Evolutionary conservation across 106 monocot genomes (phyloP).

Genomic region (Posidonia australis): DNA sequence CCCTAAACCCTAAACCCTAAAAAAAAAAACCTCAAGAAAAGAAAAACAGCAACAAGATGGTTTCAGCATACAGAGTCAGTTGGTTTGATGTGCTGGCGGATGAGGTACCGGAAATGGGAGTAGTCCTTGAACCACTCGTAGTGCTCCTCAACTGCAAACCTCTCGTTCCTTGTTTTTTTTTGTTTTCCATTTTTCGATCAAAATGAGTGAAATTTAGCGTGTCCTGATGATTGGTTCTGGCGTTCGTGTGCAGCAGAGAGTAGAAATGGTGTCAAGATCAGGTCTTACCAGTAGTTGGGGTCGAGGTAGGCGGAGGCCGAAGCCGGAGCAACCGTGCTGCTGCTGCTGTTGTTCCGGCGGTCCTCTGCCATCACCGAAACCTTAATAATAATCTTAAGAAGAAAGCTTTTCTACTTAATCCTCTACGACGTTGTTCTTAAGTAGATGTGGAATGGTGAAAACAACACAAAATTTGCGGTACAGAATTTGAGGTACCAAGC

Average conservation of each 20-base stretch:
- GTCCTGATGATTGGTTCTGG: neutral
- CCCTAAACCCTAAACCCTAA: no score
- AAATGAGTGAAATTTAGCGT: neutral
- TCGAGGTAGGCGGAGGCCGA: constrained; percentile 48
- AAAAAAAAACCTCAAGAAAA: neutral
- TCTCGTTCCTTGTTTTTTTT: constrained; percentile 37
- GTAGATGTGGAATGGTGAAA: no score
- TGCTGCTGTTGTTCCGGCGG: neutral
- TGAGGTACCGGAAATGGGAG: constrained; percentile 83
- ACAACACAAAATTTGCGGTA: no score
- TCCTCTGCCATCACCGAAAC: neutral
- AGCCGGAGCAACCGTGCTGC: constrained; percentile 4
- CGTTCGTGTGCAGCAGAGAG: neutral
- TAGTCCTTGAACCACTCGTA: constrained; percentile 98
- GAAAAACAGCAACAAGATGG: constrained; percentile 5
- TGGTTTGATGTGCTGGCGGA: constrained; percentile 44
- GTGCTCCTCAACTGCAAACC: constrained; percentile 84
- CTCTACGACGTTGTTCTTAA: no score
- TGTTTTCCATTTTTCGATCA: no score
- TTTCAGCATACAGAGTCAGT: constrained; percentile 21
- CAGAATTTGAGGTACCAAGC: no score
- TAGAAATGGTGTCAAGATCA: neutral
- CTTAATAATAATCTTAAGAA: no score
- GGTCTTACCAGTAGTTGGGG: constrained; percentile 52
- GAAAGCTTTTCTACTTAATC: no score